Base-by-base conservation (phyloP, 768 basidiomycete species). In the Xerocomus potaroensis region DNA sequence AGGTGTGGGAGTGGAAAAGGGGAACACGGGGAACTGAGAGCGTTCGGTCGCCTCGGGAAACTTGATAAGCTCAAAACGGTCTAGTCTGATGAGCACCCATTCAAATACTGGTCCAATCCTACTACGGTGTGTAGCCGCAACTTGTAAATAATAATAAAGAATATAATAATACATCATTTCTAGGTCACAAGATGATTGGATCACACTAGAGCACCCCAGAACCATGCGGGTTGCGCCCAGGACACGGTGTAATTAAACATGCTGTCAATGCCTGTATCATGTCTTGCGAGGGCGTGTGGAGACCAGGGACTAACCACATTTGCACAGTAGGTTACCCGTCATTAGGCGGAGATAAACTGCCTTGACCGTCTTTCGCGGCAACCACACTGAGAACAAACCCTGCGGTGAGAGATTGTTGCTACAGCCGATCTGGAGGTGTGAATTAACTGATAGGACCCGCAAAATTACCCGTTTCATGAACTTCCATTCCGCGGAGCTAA, bases 401-500 rank as follows among this genome's bases (percentile, higher is more conserved):
- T 42, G 42, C 43, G 54, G 37, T 23, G 36, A 14, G 26, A 15
- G 23, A 43, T 15, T 19, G 10, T 18, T 27, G 21, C 9, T 11
- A 31, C 35, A 29, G 24, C 54, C 38, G 45, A 48, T 57, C 32
- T 50, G 27, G 22, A 49, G 40, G 33, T 40, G 30, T 24, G 26
- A 51, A 49, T 46, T 47, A 57, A n/a, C 30, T 46, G 47, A 47
- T 47, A 51, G 51, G 60, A 8, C 34, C 47, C 48, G 50, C 51
- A 50, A 39, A 41, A 41, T 47, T 29, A 36, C 51, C 40, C 36
- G 26, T 32, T 48, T 14, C 8, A 45, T 56, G 23, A 31, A 31
- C 52, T 63, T 61, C 58, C 58, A 63, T 63, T 56, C 50, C 38
- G 37, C 53, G 45, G 45, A 51, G 15, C 39, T 37, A 40, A 38